These are phyloP conservation scores for Hortaea werneckii DNA, from an alignment of 2,329 filamentous ascomycete genomes.

Conservation along the genomic window DNA sequence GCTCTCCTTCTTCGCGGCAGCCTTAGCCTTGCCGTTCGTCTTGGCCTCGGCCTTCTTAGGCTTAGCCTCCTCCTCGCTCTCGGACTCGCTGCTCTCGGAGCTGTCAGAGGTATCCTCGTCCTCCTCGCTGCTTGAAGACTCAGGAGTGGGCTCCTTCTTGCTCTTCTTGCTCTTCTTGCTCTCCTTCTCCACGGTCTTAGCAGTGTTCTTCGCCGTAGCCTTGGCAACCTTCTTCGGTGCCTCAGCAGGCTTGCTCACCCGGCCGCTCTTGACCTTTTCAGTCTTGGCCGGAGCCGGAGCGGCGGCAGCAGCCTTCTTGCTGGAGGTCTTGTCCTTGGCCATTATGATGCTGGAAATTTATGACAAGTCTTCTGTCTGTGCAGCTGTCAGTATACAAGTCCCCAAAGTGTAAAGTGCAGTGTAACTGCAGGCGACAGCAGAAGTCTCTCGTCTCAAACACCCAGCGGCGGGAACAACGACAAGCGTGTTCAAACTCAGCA, in stretches of 20 bases:
- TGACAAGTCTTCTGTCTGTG: conserved; percentile 19
- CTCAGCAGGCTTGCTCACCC: conserved; percentile 57
- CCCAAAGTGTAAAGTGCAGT: conserved; percentile 1
- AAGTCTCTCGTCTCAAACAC: conserved; percentile 27
- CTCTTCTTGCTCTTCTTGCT: conserved; percentile 40
- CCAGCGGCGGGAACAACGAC: conserved; percentile 23
- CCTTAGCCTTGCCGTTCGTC: conserved; percentile 19
- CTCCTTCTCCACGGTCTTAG: conserved; percentile 29
- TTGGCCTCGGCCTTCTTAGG: conserved; percentile 13
- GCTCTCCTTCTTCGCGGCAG: conserved; percentile 8
- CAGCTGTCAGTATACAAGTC: conserved; percentile 17
- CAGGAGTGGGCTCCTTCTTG: conserved; percentile 38
- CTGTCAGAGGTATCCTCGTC: conserved; percentile 26
- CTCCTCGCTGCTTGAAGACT: conserved; percentile 29
- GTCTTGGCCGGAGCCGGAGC: conserved; percentile 53
- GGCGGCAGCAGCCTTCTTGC: conserved; percentile 20
- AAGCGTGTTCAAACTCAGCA: conserved; percentile 31
- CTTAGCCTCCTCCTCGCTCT: conserved; percentile 22
- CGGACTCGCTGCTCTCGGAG: conserved; percentile 28
- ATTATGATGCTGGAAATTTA: conserved; percentile 24
- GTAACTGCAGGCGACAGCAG: conserved; percentile 7
- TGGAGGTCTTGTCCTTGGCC: conserved; percentile 36
- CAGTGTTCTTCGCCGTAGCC: conserved; percentile 43
- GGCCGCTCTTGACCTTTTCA: conserved; percentile 53
- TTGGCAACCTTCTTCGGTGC: conserved; percentile 48